phyloP scores from a whole-genome alignment of 352 stramenopile genomes.

The Pythium aphanidermatum region DNA sequence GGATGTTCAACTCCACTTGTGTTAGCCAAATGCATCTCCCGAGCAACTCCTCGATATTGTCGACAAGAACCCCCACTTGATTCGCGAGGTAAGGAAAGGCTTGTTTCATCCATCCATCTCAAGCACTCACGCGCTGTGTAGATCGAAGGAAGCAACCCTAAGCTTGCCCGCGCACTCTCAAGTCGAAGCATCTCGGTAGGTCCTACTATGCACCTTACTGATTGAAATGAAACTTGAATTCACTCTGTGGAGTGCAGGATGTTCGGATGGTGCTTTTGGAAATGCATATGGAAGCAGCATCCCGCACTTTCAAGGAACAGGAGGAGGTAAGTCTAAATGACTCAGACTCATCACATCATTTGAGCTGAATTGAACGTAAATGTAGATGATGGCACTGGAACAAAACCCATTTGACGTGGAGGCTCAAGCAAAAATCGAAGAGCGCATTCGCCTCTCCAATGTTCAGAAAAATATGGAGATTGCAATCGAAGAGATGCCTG shows the following conservation, averaged over 20 bases:
- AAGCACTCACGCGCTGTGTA: too few relatives aligned
- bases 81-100: slow-evolving; percentile 38
- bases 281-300: slow-evolving; percentile 79
- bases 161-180: slow-evolving; percentile 55
- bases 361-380: not conserved
- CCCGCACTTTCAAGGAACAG: slow-evolving; percentile 75
- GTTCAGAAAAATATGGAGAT: slow-evolving; percentile 90
- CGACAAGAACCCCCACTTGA: slow-evolving; percentile 69
- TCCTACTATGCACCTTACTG: too few relatives aligned
- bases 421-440: slow-evolving; percentile 76
- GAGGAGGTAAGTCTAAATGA: slow-evolving; percentile 36
- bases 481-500: slow-evolving; percentile 84
- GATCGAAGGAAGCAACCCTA: slow-evolving; percentile 56
- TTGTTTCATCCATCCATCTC: too few relatives aligned
- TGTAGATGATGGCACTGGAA: slow-evolving; percentile 42
- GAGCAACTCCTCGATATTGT: slow-evolving; percentile 81
- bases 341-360: not conserved
- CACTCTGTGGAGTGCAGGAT: too few relatives aligned
- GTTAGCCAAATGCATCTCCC: slow-evolving; percentile 50
- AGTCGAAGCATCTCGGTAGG: slow-evolving; percentile 63
- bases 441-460: slow-evolving; percentile 78
- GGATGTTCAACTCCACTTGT: too few relatives aligned
- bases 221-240: too few relatives aligned
- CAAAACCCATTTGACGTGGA: slow-evolving; percentile 70
- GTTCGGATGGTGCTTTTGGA: slow-evolving; percentile 80